Base-by-base conservation (phyloP, 2,329 filamentous ascomycete species). In the Fusarium drepaniforme region DNA sequence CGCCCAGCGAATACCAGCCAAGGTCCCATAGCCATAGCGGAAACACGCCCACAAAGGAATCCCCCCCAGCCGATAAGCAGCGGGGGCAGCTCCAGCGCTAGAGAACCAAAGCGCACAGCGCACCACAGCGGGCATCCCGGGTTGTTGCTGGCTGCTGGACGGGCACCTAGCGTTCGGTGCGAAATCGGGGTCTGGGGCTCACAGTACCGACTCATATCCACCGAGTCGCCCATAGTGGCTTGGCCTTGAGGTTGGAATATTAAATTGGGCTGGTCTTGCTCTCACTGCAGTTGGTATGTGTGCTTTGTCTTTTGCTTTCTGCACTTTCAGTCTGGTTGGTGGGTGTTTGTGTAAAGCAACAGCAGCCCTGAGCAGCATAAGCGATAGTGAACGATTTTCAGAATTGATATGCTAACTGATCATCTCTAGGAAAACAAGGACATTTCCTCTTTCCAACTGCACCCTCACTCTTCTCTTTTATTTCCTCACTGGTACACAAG, bases 331-430 rank as follows among this genome's bases (percentile, higher is more conserved):
- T 58, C 37, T 67, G 66, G 53, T 33, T 66, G 59, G 65, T 70
- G 72, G 68, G 63, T 68, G 66, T 67, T 66, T 56, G 70, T 68
- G 69, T 73, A 75, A 75, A 71, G 73, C 63, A 35, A 58, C 42
- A 66, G 49, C 44, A 9, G 44, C 33, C 15, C 40, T 59, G 21
- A 53, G 28, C 64, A 67, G 49, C 49, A 57, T 53, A 46, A 33
- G 63, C 46, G 64, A 63, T 46, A 21, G 35, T 18, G 53, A 68
- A 67, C 60, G 49, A 23, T 53, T 33, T 18, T 40, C 9, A 33
- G 65, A 23, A 68, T 51, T 42, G 16, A 25, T 38, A 64, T 42
- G 64, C 73, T 75, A 66, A 75, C 67, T 35, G 37, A 56, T 35
- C 9, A 38, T 42, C 44, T 13, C 28, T 53, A 75, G 73, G 42